Conservation (phyloP, 106 monocot species). For the Allium cepa region DNA sequence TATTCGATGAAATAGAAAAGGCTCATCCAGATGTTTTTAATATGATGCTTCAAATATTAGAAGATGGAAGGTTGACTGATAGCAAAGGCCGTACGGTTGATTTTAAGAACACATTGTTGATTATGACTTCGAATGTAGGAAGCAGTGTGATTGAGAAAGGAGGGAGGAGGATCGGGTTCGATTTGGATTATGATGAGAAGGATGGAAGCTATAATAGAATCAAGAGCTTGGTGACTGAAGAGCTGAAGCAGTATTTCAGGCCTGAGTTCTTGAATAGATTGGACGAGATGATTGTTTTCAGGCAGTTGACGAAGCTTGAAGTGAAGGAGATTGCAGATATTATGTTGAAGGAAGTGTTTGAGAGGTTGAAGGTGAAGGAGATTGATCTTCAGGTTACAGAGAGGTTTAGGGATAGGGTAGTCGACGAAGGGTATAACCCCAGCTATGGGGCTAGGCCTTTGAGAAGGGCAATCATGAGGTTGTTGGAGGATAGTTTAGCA, state of each 20-base stretch:
- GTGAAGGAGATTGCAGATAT: conserved; percentile 80
- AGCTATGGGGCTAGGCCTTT: conserved; percentile 24
- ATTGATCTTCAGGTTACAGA: conserved; percentile 71
- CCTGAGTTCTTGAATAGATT: conserved; percentile 72
- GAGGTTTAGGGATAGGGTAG: conserved; percentile 62
- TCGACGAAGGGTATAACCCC: conserved; percentile 65
- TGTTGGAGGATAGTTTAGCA: conserved; percentile 26
- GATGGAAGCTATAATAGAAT: conserved; percentile 70
- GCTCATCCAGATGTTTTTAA: conserved; percentile 19
- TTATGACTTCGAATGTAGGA: conserved; percentile 76
- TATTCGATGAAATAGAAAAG: conserved; percentile 16
- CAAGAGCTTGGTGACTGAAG: conserved; percentile 68
- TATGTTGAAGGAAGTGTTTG: conserved; percentile 78
- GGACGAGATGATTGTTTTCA: conserved; percentile 82
- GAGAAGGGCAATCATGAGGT: conserved; percentile 27
- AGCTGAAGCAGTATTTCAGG: conserved; percentile 74
- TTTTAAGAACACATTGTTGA: conserved; percentile 72
- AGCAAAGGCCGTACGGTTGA: conserved; percentile 22
- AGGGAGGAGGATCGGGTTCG: conserved; percentile 62
- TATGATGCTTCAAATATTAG: conserved; percentile 17
- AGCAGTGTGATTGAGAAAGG: conserved; percentile 84
- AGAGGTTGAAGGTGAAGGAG: conserved; percentile 50
- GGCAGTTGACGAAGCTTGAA: conserved; percentile 67
- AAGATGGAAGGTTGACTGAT: conserved; percentile 15
- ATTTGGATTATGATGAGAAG: conserved; percentile 66